Conservation (phyloP, 2,329 filamentous ascomycete species). For the Pseudogymnoascus sp. region DNA sequence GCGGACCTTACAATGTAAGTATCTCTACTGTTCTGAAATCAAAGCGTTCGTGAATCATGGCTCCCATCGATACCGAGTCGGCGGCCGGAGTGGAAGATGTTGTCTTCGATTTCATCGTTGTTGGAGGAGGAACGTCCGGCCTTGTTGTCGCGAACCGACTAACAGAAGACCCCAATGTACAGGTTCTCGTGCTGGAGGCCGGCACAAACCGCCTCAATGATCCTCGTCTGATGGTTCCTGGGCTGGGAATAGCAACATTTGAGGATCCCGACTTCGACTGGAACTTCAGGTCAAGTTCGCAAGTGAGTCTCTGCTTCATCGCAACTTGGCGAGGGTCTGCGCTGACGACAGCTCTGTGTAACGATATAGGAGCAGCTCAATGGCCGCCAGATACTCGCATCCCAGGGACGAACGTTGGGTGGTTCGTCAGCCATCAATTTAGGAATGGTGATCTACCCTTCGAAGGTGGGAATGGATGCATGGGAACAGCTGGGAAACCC, state of each 20-base stretch:
- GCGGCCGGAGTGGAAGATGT: background rate
- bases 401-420: conserved; percentile 27
- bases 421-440: conserved; percentile 31
- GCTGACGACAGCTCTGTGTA: background rate
- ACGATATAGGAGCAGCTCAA: conserved; percentile 13
- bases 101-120: conserved; percentile 34
- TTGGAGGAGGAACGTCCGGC: conserved; percentile 39
- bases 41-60: background rate
- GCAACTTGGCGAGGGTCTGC: conserved; percentile 18
- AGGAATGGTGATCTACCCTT: conserved; percentile 20
- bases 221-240: conserved; percentile 32
- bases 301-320: conserved; percentile 27
- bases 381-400: conserved; percentile 1
- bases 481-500: conserved; percentile 35
- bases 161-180: conserved; percentile 29
- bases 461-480: conserved; percentile 27
- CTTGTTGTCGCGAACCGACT: conserved; percentile 35
- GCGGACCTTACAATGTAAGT: background rate
- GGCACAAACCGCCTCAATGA: conserved; percentile 30
- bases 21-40: background rate
- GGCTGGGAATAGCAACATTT: conserved; percentile 27
- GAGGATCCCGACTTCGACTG: conserved; percentile 32
- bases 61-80: background rate
- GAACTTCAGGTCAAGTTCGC: conserved; percentile 29
- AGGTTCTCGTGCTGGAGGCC: conserved; percentile 34